These are phyloP conservation scores for Leucocoprinus leucothites DNA, from an alignment of 768 basidiomycete species.

Conservation along the genomic window DNA sequence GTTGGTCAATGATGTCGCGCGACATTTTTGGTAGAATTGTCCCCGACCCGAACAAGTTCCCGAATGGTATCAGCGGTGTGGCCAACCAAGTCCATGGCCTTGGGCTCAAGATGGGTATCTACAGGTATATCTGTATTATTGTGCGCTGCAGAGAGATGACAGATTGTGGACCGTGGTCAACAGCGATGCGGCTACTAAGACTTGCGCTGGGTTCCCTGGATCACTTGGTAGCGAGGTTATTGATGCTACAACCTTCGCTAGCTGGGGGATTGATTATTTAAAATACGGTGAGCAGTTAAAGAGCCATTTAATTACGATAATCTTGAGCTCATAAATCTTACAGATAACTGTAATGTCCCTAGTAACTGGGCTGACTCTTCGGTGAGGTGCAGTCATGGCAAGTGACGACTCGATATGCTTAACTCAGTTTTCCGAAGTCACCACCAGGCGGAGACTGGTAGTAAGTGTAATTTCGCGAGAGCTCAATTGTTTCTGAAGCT, in stretches of 20 bases:
- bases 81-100: constrained; percentile 43
- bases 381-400: constrained; percentile 27
- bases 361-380: constrained; percentile 43
- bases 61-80: constrained; percentile 44
- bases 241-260: constrained; percentile 49
- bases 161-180: not conserved
- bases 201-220: constrained; percentile 55
- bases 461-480: constrained; percentile 26
- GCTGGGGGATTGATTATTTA: constrained; percentile 56
- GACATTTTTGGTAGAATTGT: constrained; percentile 40
- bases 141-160: too few relatives aligned
- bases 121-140: constrained; percentile 29
- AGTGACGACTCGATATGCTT: not conserved
- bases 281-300: constrained; percentile 43
- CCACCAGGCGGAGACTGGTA: constrained; percentile 44
- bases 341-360: constrained; percentile 56
- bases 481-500: not conserved
- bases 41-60: constrained; percentile 52
- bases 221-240: constrained; percentile 46
- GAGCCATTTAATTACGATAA: not conserved
- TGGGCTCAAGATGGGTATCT: constrained; percentile 50
- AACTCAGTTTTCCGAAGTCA: constrained; percentile 14
- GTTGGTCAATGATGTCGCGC: constrained; percentile 41
- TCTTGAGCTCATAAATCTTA: not conserved
- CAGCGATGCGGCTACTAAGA: constrained; percentile 51